Percentiles rank a stretch among this genome's conserved stretches.
phyloP scores from a whole-genome alignment of 768 basidiomycete genomes.

The Phaffia tasmanica region DNA sequence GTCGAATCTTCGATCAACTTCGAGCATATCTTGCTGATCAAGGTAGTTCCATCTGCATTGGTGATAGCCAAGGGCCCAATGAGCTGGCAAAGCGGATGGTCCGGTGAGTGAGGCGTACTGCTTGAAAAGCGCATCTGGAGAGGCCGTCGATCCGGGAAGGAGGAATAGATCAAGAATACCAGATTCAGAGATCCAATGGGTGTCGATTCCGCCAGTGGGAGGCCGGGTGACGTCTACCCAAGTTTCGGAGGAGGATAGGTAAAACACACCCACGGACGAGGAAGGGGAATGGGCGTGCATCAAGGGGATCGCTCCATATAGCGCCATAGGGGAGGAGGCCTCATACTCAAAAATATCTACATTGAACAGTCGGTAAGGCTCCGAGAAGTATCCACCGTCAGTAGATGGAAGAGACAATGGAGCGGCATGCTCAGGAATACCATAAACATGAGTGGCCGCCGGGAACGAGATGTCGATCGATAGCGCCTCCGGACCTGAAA shows the following conservation, averaged over 20 bases:
- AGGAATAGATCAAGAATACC: slow-evolving; percentile 91
- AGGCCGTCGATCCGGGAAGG: slow-evolving; percentile 67
- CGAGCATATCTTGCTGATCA: slow-evolving; percentile 72
- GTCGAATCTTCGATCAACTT: slow-evolving; percentile 77
- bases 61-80: slow-evolving; percentile 88
- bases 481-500: slow-evolving; percentile 79
- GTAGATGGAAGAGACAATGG: slow-evolving; percentile 80
- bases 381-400: slow-evolving; percentile 62
- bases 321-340: slow-evolving; percentile 56
- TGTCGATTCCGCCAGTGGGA: slow-evolving; percentile 44
- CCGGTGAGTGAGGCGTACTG: slow-evolving; percentile 83
- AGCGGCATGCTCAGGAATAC: slow-evolving; percentile 93
- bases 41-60: slow-evolving; percentile 99
- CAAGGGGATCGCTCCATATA: slow-evolving; percentile 84
- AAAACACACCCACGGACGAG: slow-evolving; percentile 82
- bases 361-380: slow-evolving; percentile 92
- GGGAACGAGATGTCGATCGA: slow-evolving; percentile 90
- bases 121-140: slow-evolving; percentile 61
- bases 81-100: slow-evolving; percentile 70
- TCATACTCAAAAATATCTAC: slow-evolving; percentile 90
- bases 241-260: slow-evolving; percentile 77
- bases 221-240: slow-evolving; percentile 82
- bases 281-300: slow-evolving; percentile 83
- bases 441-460: slow-evolving; percentile 78
- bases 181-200: slow-evolving; percentile 96